Conservation (phyloP, 1,284 basidiomycete species). For the Pholiota adiposa region DNA sequence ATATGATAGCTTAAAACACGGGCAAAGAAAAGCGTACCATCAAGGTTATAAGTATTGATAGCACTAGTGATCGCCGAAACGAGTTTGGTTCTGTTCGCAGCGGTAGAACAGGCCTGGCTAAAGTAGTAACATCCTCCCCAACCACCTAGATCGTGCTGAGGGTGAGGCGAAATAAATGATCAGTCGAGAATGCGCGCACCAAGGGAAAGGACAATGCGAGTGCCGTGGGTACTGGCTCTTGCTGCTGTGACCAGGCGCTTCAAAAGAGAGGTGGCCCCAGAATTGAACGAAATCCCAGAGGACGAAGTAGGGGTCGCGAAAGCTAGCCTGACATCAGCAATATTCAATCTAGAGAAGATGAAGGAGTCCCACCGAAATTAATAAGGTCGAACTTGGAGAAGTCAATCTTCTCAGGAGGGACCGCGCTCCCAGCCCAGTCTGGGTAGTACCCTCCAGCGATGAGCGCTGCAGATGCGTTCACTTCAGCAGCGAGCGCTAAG, state of each 20-base stretch:
- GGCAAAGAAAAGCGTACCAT: constrained; percentile 44
- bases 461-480: constrained; percentile 30
- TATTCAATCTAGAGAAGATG: background rate
- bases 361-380: constrained; percentile 62
- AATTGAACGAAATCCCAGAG: constrained; percentile 58
- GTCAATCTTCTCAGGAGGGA: constrained; percentile 70
- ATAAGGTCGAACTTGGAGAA: constrained; percentile 76
- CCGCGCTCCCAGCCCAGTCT: constrained; percentile 63
- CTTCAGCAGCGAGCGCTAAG: constrained; percentile 28
- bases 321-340: constrained; percentile 40
- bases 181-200: constrained; percentile 48
- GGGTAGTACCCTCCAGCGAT: constrained; percentile 40
- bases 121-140: constrained; percentile 66
- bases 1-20: background rate
- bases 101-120: constrained; percentile 59
- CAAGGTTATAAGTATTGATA: constrained; percentile 66
- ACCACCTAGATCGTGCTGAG: constrained; percentile 42
- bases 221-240: constrained; percentile 58
- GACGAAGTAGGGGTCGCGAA: constrained; percentile 73
- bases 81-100: constrained; percentile 58
- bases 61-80: constrained; percentile 61
- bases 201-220: constrained; percentile 73
- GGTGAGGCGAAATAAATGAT: too few species aligned
- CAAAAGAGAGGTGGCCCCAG: constrained; percentile 58
- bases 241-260: constrained; percentile 64